Percentiles rank a stretch among this genome's conserved stretches.
Evolutionary conservation across 2,329 filamentous ascomycete species (phyloP).

Genomic region (Aureobasidium lini): DNA sequence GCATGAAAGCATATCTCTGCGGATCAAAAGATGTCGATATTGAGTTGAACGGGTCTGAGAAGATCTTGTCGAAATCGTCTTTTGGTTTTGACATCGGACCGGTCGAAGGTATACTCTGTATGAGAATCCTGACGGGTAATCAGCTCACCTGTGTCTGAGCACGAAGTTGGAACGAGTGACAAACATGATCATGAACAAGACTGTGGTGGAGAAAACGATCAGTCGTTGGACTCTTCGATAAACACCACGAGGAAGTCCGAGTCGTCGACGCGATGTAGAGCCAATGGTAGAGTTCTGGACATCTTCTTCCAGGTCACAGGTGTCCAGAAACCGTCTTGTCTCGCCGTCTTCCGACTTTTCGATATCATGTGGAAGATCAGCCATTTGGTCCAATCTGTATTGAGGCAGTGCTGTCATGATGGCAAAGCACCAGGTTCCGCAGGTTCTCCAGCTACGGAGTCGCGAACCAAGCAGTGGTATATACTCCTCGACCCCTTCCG

Average conservation of each 20-base stretch:
- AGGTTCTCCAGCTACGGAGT: too few species aligned
- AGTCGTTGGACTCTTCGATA: background rate
- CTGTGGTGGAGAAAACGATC: background rate
- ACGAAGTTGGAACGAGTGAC: background rate
- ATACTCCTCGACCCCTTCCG: too few species aligned
- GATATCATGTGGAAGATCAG: too few species aligned
- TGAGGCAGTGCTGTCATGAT: too few species aligned
- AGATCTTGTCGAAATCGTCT: background rate
- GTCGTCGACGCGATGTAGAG: background rate
- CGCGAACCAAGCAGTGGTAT: too few species aligned
- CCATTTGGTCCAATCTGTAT: too few species aligned
- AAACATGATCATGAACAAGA: background rate
- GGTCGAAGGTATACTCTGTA: background rate
- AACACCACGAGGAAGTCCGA: background rate
- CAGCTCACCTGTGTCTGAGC: background rate
- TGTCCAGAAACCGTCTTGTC: too few species aligned
- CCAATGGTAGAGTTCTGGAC: background rate
- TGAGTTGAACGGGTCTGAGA: background rate
- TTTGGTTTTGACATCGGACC: background rate
- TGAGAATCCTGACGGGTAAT: background rate
- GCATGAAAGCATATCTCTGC: background rate
- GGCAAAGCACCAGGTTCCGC: too few species aligned
- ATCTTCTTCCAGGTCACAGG: background rate
- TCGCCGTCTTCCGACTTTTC: too few species aligned
- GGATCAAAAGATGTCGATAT: background rate